These are phyloP conservation scores for Knoxia roxburghii DNA, from an alignment of 257 asterid species.

Conservation along the genomic window DNA sequence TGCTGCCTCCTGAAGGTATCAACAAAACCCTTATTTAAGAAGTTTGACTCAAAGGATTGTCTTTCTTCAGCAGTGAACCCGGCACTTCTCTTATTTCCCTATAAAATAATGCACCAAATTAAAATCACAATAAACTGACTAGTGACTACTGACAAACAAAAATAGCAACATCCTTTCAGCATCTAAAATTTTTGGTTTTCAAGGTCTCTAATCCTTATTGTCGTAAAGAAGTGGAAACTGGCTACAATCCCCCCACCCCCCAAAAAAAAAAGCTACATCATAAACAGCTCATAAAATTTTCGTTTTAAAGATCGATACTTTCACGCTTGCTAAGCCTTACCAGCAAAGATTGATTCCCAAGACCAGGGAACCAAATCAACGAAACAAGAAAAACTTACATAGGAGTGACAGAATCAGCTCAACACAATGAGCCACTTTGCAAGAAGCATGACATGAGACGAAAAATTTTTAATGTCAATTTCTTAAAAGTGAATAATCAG, in stretches of 20 bases:
- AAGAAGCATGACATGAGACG: background rate
- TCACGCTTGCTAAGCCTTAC: background rate
- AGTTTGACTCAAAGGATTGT: slow-evolving; percentile 64
- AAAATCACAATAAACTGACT: slow-evolving; percentile 6
- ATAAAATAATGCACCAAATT: slow-evolving; percentile 17
- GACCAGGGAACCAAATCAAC: background rate
- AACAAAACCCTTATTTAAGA: slow-evolving; percentile 70
- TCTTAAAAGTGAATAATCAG: background rate
- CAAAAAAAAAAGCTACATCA: no score
- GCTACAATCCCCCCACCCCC: no score
- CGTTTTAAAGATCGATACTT: background rate
- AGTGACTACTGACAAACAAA: background rate
- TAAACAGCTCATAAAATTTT: background rate
- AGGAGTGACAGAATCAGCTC: background rate
- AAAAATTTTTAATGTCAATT: background rate
- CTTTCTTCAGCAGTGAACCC: slow-evolving; percentile 94
- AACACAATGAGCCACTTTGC: background rate
- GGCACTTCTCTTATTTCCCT: slow-evolving; percentile 97
- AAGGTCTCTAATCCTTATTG: background rate
- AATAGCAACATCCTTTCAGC: background rate
- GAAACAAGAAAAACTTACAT: background rate
- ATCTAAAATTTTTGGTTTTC: background rate
- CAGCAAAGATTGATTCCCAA: background rate
- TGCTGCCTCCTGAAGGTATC: slow-evolving; percentile 95
- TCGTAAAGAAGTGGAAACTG: background rate